Evolutionary conservation across 768 basidiomycete species (phyloP).

Genomic region (Sarcomyxa edulis): DNA sequence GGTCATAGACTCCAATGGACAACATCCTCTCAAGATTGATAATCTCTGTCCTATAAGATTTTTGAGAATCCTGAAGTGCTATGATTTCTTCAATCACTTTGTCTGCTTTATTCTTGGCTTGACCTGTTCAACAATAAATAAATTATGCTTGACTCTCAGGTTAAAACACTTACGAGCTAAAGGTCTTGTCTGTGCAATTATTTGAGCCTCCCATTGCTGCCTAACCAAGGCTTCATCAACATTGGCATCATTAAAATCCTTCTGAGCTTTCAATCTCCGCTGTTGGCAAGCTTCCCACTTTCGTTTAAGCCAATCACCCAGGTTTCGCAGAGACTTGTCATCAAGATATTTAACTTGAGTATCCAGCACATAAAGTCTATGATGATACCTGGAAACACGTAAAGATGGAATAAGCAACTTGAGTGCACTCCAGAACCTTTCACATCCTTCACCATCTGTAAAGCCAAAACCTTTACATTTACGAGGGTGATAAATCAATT

Average conservation of each 20-base stretch:
- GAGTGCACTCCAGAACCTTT: conserved; percentile 20
- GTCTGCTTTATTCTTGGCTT: conserved; percentile 2
- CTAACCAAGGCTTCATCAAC: background rate
- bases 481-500: conserved; percentile 24
- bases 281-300: conserved; percentile 2
- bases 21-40: background rate
- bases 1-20: background rate
- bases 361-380: conserved; percentile 1
- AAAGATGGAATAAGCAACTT: conserved; percentile 6
- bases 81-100: conserved; percentile 6
- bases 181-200: conserved; percentile 3
- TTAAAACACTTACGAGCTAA: background rate
- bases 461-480: conserved; percentile 19
- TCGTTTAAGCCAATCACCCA: conserved; percentile 2
- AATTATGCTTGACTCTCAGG: background rate
- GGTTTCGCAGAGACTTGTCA: background rate
- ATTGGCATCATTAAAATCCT: background rate
- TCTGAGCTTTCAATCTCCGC: background rate
- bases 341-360: conserved; percentile 3
- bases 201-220: conserved; percentile 3
- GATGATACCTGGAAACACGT: conserved; percentile 6
- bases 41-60: background rate
- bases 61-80: background rate
- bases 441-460: conserved; percentile 21
- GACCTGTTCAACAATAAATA: background rate